phyloP scores from a whole-genome alignment of 306 rosid species.

The Corylus heterophylla region DNA sequence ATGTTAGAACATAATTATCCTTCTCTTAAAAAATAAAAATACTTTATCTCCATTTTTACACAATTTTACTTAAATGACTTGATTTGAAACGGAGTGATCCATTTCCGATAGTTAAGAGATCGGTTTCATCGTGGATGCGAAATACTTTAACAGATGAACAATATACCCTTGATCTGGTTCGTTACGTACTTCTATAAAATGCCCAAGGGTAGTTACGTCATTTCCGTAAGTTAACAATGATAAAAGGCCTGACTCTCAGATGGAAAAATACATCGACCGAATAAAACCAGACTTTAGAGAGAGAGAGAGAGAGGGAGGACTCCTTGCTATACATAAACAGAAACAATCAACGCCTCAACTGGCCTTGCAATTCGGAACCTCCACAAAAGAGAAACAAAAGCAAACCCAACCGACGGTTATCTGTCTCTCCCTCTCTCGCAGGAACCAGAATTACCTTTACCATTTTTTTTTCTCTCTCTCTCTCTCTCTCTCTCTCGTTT shows the following conservation, averaged over 20 bases:
- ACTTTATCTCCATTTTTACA: no score
- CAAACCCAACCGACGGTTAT: conserved; percentile 16
- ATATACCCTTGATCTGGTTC: not conserved
- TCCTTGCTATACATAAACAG: not conserved
- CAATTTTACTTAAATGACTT: no score
- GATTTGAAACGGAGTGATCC: no score
- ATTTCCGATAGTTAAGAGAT: no score
- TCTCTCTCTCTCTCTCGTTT: not conserved
- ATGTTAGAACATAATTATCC: no score
- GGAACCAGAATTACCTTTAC: no score
- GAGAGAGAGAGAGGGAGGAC: conserved; percentile 24
- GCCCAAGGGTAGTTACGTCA: not conserved
- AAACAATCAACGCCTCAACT: conserved; percentile 15
- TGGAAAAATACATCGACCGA: not conserved
- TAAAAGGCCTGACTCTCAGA: not conserved
- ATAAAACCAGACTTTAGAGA: not conserved
- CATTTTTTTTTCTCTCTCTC: not conserved
- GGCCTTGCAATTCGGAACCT: conserved; percentile 31
- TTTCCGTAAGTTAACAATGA: not conserved
- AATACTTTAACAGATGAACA: no score
- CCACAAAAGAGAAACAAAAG: conserved; percentile 15
- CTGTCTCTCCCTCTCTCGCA: not conserved
- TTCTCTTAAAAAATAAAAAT: no score
- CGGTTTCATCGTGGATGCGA: not conserved
- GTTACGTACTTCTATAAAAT: no score